These are phyloP conservation scores for Diplodia corticola DNA, from an alignment of 2,329 filamentous ascomycete species.

Conservation along the genomic window DNA sequence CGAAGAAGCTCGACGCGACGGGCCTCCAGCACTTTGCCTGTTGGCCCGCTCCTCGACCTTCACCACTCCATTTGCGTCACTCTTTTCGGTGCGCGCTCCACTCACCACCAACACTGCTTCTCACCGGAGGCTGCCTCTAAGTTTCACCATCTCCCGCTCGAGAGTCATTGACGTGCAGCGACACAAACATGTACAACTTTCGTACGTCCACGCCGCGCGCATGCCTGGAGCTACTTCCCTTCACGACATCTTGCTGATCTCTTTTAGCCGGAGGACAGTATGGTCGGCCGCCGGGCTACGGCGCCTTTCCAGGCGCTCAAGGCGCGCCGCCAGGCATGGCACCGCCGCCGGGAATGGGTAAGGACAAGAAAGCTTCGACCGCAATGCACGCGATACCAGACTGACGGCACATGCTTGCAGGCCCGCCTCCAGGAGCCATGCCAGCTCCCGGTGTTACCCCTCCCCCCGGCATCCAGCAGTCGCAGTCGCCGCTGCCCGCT, in stretches of 20 bases:
- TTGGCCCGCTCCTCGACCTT: conserved; percentile 8
- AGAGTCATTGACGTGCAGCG: conserved; percentile 16
- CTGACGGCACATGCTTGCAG: conserved; percentile 43
- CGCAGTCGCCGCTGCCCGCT: conserved; percentile 71
- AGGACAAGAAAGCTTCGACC: conserved; percentile 33
- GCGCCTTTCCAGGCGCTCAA: conserved; percentile 63
- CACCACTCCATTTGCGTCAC: conserved; percentile 8
- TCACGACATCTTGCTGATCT: conserved; percentile 27
- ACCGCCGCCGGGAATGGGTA: conserved; percentile 81
- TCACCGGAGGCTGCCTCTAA: neutral
- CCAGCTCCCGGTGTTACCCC: conserved; percentile 75
- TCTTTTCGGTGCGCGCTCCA: conserved; percentile 6
- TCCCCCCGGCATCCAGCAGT: conserved; percentile 75
- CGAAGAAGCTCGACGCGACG: conserved; percentile 20
- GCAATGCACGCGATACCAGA: neutral
- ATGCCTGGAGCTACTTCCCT: neutral
- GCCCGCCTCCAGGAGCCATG: conserved; percentile 66
- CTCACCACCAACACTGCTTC: neutral
- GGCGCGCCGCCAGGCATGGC: conserved; percentile 66
- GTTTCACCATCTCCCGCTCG: neutral
- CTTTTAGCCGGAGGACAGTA: conserved; percentile 59
- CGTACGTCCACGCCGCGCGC: conserved; percentile 23
- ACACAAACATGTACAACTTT: conserved; percentile 40
- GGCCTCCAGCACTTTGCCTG: conserved; percentile 1
- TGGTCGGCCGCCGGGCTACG: conserved; percentile 73